These are phyloP conservation scores for Sporothrix humicola DNA, from an alignment of 2,329 filamentous ascomycete genomes.

Conservation along the genomic window DNA sequence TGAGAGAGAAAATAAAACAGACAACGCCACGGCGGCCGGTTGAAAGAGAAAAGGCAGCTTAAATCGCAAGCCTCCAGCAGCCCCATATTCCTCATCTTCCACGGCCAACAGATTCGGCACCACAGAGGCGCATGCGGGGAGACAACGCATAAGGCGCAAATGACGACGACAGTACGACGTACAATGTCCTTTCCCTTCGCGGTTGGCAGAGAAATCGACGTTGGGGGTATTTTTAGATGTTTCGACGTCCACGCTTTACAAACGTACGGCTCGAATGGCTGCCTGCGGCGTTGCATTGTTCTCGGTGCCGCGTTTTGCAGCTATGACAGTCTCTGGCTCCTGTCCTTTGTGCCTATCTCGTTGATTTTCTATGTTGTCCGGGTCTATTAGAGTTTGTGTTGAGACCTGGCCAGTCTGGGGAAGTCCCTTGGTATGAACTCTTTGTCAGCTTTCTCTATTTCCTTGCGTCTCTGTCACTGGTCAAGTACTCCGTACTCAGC, in stretches of 20 bases:
- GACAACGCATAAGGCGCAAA: background rate
- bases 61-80: too few species aligned
- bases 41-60: background rate
- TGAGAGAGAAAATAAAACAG: background rate
- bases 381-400: too few species aligned
- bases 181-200: background rate
- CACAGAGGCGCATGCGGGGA: constrained; percentile 10
- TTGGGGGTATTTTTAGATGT: constrained; percentile 21
- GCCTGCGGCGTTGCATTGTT: background rate
- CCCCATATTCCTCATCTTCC: background rate
- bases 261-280: background rate
- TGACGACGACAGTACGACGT: background rate
- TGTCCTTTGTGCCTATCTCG: background rate
- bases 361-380: too few species aligned
- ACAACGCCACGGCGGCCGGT: background rate
- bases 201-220: background rate
- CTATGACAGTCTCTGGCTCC: background rate
- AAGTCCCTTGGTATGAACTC: too few species aligned
- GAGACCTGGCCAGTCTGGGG: too few species aligned
- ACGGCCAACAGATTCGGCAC: background rate
- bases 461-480: background rate
- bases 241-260: background rate
- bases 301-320: background rate
- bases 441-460: too few species aligned
- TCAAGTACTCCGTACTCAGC: too few species aligned